Evolutionary conservation across 192 early-diverging fungal species (phyloP), one percentile per base, ranked within the genome.

Genomic region (Glomus cerebriforme): DNA sequence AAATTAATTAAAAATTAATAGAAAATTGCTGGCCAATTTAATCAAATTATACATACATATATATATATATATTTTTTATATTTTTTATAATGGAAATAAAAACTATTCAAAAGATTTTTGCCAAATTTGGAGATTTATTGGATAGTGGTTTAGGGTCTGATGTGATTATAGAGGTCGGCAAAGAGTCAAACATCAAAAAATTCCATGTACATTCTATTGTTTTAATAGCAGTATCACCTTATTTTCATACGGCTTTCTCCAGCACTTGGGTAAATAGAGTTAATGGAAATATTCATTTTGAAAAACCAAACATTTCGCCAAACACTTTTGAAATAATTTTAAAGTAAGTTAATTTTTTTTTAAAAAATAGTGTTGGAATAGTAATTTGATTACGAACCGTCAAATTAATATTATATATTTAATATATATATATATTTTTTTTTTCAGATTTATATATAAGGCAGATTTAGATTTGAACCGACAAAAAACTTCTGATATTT

Each of bases 171-270:
- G 17, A 49, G 7, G 77, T 69, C 29, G 63, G 77, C 0, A 45
- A 78, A 78, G 19, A 59, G 19, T 43, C 32, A 49, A 22, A 63
- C 27, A 62, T 22, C 1, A 8, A 59, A 58, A 47, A 69, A 59
- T 78, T 68, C 19, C 27, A 15, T 49, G 65, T 37, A n/a, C 77
- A 78, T 4, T 69, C 64, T 24, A 34, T 31, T 24, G 47, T 78
- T 37, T 35, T 78, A 17, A 15, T 43, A 12, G 66, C 47, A 22
- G 19, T 65, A 3, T 78, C 77, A 0, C 77, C 62, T 69, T 78
- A 78, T 35, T 78, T 78, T 59, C 32, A 24, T 7, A 37, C 19
- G 7, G 73, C 45, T 15, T 54, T 59, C 7, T 75, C 73, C 2
- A 19, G 17, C 2, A 24, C 12, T 22, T 75, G 73, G 73, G 49